Percentiles rank a stretch among this genome's conserved stretches.
Evolutionary conservation across 805 yeast species (phyloP).

Genomic region (Maudiozyma serrabonitensis): DNA sequence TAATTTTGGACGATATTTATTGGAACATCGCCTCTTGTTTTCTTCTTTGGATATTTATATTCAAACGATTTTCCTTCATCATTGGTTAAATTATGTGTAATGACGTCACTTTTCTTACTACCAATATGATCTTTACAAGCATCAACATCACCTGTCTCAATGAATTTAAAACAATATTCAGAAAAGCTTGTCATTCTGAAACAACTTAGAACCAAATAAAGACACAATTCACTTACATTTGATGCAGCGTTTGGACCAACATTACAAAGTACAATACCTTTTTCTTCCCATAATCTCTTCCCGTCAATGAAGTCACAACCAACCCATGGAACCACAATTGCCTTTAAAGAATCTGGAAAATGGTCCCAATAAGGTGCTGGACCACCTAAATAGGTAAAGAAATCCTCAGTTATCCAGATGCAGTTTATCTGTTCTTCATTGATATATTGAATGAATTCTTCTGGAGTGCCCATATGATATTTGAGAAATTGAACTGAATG

Average conservation of each 20-base stretch:
- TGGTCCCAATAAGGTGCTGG: constrained; percentile 35
- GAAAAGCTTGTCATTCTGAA: constrained; percentile 49
- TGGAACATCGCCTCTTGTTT: not conserved
- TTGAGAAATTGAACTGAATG: constrained; percentile 29
- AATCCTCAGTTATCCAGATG: constrained; percentile 47
- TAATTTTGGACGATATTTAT: constrained; percentile 34
- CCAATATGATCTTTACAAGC: constrained; percentile 35
- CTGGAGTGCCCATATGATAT: constrained; percentile 35
- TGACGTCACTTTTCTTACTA: constrained; percentile 11
- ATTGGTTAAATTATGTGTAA: constrained; percentile 1
- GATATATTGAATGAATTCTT: constrained; percentile 35
- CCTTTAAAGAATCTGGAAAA: constrained; percentile 39
- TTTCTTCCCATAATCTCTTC: constrained; percentile 31
- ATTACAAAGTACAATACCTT: constrained; percentile 49
- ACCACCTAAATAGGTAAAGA: constrained; percentile 37
- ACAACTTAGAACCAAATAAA: constrained; percentile 46
- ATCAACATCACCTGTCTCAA: constrained; percentile 36
- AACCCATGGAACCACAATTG: constrained; percentile 49
- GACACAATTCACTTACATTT: constrained; percentile 66
- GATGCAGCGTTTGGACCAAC: constrained; percentile 50
- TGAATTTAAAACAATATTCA: constrained; percentile 33
- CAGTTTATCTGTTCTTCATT: constrained; percentile 36
- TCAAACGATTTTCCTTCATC: not conserved
- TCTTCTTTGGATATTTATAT: not conserved
- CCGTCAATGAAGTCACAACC: constrained; percentile 42